phyloP scores from a whole-genome alignment of 441 rosid genomes.

The Pelargonium australe region DNA sequence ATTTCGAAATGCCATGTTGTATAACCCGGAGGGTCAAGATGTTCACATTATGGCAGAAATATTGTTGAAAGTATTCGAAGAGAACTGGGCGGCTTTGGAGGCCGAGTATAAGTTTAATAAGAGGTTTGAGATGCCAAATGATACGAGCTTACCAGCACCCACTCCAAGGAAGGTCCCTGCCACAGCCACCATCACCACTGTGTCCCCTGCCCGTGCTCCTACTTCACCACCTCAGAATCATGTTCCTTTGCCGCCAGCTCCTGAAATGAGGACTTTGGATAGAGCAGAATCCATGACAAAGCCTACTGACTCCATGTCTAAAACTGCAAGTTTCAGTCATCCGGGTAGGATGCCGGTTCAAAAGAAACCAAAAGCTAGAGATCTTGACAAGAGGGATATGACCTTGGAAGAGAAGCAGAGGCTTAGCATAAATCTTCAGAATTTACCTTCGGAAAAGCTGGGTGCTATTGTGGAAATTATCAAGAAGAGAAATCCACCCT shows the following conservation, averaged over 20 bases:
- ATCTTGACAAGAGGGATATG: conserved; percentile 96
- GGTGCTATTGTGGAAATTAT: conserved; percentile 86
- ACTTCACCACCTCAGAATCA: neutral
- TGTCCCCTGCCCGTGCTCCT: neutral
- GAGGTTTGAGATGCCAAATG: conserved; percentile 49
- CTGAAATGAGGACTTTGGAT: conserved; percentile 59
- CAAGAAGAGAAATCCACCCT: conserved; percentile 78
- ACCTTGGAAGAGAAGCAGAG: conserved; percentile 95
- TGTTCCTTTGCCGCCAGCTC: conserved; percentile 18
- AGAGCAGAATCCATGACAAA: conserved; percentile 62
- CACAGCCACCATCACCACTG: conserved; percentile 38
- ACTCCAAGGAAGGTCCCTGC: conserved; percentile 51
- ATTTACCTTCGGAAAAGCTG: conserved; percentile 84
- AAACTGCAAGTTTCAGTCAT: conserved; percentile 61
- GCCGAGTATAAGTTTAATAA: conserved; percentile 60
- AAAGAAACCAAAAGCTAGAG: conserved; percentile 96
- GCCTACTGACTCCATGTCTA: conserved; percentile 31
- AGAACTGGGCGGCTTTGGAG: conserved; percentile 71
- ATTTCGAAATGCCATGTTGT: conserved; percentile 85
- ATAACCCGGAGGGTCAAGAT: conserved; percentile 94
- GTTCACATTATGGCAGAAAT: conserved; percentile 83
- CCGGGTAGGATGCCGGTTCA: conserved; percentile 75
- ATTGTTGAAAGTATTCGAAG: conserved; percentile 68
- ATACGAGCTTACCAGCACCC: conserved; percentile 46
- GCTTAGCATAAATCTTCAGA: conserved; percentile 83